Evolutionary conservation across 805 yeast species (phyloP).

Genomic region (Barnettozyma californica): DNA sequence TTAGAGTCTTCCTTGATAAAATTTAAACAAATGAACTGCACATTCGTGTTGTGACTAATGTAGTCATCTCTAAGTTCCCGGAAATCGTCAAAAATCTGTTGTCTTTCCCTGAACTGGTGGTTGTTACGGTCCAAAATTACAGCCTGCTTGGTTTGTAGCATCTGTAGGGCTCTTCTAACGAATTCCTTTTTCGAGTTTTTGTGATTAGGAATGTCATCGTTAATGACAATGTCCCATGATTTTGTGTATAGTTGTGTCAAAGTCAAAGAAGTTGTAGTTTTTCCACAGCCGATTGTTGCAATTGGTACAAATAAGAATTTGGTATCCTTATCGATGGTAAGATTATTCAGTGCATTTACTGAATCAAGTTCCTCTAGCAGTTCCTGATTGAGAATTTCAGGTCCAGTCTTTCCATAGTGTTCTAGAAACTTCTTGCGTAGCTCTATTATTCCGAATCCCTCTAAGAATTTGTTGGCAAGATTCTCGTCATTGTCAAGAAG

Average conservation of each 20-base stretch:
- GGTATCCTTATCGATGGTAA: conserved; percentile 32
- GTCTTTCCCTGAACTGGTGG: conserved; percentile 64
- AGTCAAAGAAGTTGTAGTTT: conserved; percentile 73
- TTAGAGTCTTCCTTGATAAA: conserved; percentile 44
- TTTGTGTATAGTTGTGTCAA: conserved; percentile 47
- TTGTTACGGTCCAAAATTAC: conserved; percentile 83
- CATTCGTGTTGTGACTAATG: conserved; percentile 36
- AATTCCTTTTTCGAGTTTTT: conserved; percentile 43
- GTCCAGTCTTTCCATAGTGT: conserved; percentile 49
- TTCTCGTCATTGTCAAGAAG: conserved; percentile 45
- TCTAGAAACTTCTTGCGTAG: conserved; percentile 62
- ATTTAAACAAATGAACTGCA: conserved; percentile 63
- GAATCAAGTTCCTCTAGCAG: conserved; percentile 31
- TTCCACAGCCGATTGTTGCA: conserved; percentile 93
- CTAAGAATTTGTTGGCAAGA: conserved; percentile 38
- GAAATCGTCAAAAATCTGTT: conserved; percentile 54
- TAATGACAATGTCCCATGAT: conserved; percentile 71
- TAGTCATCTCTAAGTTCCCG: conserved; percentile 37
- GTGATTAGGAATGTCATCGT: conserved; percentile 59
- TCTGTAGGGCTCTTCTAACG: conserved; percentile 40
- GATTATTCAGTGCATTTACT: conserved; percentile 32
- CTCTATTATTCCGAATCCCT: conserved; percentile 69
- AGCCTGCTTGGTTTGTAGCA: conserved; percentile 36
- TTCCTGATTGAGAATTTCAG: conserved; percentile 48
- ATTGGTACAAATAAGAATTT: conserved; percentile 73